Percentiles rank a stretch among this genome's conserved stretches.
Conservation (phyloP, 495 filamentous ascomycete species). For the Venustampulla echinocandica region DNA sequence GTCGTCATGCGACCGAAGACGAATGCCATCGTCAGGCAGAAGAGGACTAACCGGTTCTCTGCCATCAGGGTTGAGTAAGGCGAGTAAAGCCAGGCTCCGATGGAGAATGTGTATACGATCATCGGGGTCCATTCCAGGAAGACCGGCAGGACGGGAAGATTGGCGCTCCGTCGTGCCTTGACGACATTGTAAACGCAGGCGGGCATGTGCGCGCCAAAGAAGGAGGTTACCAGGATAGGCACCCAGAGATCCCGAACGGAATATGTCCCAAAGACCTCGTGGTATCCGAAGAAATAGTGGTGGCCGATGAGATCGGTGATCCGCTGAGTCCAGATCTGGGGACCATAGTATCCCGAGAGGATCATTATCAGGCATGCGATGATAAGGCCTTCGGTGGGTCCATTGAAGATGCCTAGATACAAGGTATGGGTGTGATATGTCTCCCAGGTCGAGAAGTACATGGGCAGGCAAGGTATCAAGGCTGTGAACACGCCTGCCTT, state of each 20-base stretch:
- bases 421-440: conserved; percentile 98
- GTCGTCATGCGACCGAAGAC: conserved; percentile 99
- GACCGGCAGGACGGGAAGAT: conserved; percentile 70
- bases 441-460: conserved; percentile 99
- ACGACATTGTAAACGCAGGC: conserved; percentile 73
- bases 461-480: conserved; percentile 81
- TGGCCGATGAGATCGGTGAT: conserved; percentile 57
- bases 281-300: conserved; percentile 35
- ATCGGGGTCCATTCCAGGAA: conserved; percentile 96
- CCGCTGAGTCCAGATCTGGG: conserved; percentile 73
- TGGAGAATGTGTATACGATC: conserved; percentile 63
- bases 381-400: conserved; percentile 90
- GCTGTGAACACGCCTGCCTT: conserved; percentile 84
- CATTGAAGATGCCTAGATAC: conserved; percentile 95
- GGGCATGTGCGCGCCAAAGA: conserved; percentile 77
- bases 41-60: conserved; percentile 82
- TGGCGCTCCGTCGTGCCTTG: conserved; percentile 59
- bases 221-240: conserved; percentile 57
- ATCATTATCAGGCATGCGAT: conserved; percentile 81
- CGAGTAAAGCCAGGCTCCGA: conserved; percentile 76
- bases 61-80: conserved; percentile 70
- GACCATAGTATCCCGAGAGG: conserved; percentile 77
- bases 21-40: conserved; percentile 88
- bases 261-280: conserved; percentile 24
- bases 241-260: conserved; percentile 75